These are phyloP conservation scores for Pyrus bretschneideri DNA, from an alignment of 306 rosid species.

Conservation along the genomic window DNA sequence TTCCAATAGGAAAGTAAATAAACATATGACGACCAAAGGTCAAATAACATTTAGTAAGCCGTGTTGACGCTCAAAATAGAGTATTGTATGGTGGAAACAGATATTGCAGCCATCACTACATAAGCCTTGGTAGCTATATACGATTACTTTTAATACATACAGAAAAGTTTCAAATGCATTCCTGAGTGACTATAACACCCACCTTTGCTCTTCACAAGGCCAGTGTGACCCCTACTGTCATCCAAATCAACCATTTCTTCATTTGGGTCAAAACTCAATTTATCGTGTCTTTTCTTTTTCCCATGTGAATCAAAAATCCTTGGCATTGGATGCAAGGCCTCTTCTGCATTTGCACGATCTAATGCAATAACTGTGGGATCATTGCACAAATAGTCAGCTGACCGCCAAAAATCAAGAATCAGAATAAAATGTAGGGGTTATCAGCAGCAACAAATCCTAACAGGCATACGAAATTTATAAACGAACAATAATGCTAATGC, in stretches of 20 bases:
- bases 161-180: background rate
- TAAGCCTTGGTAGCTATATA: background rate
- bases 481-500: background rate
- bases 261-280: slow-evolving; percentile 21
- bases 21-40: slow-evolving; percentile 7
- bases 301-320: slow-evolving; percentile 53
- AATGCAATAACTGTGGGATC: slow-evolving; percentile 60
- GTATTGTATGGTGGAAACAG: background rate
- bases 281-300: slow-evolving; percentile 31
- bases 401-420: slow-evolving; percentile 1
- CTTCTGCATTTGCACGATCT: slow-evolving; percentile 92
- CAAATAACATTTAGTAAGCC: background rate
- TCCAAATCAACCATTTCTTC: slow-evolving; percentile 25
- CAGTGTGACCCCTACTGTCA: slow-evolving; percentile 29
- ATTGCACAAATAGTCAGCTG: slow-evolving; percentile 29
- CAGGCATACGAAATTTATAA: background rate
- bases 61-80: background rate
- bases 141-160: background rate
- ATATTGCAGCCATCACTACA: background rate
- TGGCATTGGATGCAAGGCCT: slow-evolving; percentile 79
- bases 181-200: slow-evolving; percentile 4
- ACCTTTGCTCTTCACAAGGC: slow-evolving; percentile 42
- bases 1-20: background rate
- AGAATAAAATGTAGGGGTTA: background rate
- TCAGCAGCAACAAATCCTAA: background rate